Base-by-base conservation (phyloP, 2,329 filamentous ascomycete genomes). In the Alternaria novae-zelandiae region DNA sequence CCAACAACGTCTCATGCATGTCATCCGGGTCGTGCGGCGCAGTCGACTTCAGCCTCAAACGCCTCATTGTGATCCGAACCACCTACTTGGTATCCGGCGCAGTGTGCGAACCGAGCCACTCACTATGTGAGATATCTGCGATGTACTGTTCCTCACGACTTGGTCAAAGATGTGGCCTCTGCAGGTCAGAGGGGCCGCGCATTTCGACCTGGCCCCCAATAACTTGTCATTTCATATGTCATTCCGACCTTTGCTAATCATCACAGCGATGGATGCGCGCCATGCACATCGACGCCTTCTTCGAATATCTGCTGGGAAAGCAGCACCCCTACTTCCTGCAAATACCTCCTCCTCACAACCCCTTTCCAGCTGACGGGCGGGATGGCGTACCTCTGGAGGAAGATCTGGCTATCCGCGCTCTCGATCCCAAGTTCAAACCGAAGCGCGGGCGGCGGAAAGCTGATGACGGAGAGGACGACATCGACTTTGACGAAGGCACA, bases 231-330 rank as follows among this genome's bases (percentile, higher is more conserved):
- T 13, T 12, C 53, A 17, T 17, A 13, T 23, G 17, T 44, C 9
- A 9, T 8, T n/a, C 8, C 20, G 41, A 36, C 11, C 20, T 32
- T 20, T 47, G 57, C 67, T 72, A 57, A 66, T 57, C 36, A 51
- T 60, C 50, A 28, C 43, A 92, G 92, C 90, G 95, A 75, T 97
- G 94, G 94, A 96, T 97, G 92, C 93, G 93, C 77, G 94, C 94
- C 6, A 95, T 97, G 91, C 94, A 97, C 78, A 89, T 97, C 56
- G 93, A 97, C 83, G 92, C 93, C 11, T 97, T 97, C 78, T 97
- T 97, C 74, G 93, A 97, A 77, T 97, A 93, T 77, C 87, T 96
- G 20, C 85, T 95, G 66, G 88, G 89, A 53, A 93, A 93, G 67
- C 83, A 87, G 25, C 93, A 96, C 78, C 82, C 88, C 0, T 97